Conservation (phyloP, 2,329 filamentous ascomycete genomes). For the Bimuria novae-zelandiae region DNA sequence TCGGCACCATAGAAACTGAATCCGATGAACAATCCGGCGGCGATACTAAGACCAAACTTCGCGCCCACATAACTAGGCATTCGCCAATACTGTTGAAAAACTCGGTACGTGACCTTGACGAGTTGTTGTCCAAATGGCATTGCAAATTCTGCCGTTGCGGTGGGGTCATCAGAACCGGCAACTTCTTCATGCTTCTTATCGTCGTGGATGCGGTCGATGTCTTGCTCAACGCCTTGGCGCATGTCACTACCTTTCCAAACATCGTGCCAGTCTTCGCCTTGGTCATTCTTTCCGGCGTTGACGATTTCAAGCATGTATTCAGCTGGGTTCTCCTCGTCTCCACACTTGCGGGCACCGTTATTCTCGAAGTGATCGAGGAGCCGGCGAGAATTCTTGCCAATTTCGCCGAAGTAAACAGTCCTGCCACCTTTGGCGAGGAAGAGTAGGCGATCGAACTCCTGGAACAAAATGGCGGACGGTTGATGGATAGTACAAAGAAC, state of each 20-base stretch:
- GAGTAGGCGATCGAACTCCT: constrained; percentile 80
- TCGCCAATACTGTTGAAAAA: constrained; percentile 54
- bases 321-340: constrained; percentile 70
- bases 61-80: constrained; percentile 51
- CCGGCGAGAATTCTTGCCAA: constrained; percentile 68
- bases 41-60: constrained; percentile 36
- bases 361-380: constrained; percentile 75
- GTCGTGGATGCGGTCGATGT: constrained; percentile 47
- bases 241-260: constrained; percentile 44
- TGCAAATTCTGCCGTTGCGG: constrained; percentile 49
- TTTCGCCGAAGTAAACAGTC: constrained; percentile 80
- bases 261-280: constrained; percentile 46
- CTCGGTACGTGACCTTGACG: constrained; percentile 45
- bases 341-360: constrained; percentile 67
- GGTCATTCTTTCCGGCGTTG: constrained; percentile 33
- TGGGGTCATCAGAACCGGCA: constrained; percentile 46
- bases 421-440: constrained; percentile 76
- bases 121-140: constrained; percentile 46
- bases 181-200: constrained; percentile 36
- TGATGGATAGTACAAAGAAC: constrained; percentile 95
- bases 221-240: constrained; percentile 35
- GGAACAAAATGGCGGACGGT: constrained; percentile 88
- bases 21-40: constrained; percentile 39
- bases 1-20: constrained; percentile 50
- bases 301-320: constrained; percentile 71